These are phyloP conservation scores for Colletotrichum zoysiae DNA, from an alignment of 2,329 filamentous ascomycete species.

Conservation along the genomic window DNA sequence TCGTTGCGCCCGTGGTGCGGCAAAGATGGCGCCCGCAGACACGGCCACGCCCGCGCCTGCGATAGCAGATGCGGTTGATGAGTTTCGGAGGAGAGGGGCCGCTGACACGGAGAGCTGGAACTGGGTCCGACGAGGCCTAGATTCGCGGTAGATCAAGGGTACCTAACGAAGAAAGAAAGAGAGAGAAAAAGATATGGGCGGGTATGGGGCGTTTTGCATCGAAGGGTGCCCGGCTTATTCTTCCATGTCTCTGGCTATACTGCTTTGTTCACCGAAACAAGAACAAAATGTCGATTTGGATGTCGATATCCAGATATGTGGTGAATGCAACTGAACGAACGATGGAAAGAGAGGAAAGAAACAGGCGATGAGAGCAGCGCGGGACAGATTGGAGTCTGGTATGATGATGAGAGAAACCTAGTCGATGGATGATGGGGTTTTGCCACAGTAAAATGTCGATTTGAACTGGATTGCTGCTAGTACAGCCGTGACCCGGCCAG, in stretches of 20 bases:
- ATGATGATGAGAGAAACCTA: slow-evolving; percentile 11
- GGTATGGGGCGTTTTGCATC: slow-evolving; percentile 28
- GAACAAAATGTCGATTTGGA: background rate
- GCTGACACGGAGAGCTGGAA: slow-evolving; percentile 21
- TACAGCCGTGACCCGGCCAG: slow-evolving; percentile 17
- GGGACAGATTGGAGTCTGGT: slow-evolving; percentile 1
- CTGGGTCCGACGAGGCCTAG: slow-evolving; percentile 25
- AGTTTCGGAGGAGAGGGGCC: slow-evolving; percentile 5
- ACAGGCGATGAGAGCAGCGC: background rate
- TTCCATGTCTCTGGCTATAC: slow-evolving; percentile 2
- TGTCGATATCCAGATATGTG: slow-evolving; percentile 7
- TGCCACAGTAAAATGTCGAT: slow-evolving; percentile 31
- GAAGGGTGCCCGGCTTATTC: slow-evolving; percentile 24
- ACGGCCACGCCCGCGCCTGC: background rate
- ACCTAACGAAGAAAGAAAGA: background rate
- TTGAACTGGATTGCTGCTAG: slow-evolving; percentile 18
- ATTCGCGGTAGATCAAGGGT: slow-evolving; percentile 11
- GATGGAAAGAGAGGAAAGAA: background rate
- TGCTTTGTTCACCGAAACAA: slow-evolving; percentile 5
- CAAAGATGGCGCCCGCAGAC: background rate
- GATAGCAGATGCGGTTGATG: slow-evolving; percentile 9
- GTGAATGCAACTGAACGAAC: slow-evolving; percentile 1
- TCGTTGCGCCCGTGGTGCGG: slow-evolving; percentile 1
- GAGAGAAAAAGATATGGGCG: background rate
- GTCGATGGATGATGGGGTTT: slow-evolving; percentile 19